Evolutionary conservation across 2,329 filamentous ascomycete species (phyloP), one percentile per base, ranked within the genome.

Genomic region (Cladosporium sp.): DNA sequence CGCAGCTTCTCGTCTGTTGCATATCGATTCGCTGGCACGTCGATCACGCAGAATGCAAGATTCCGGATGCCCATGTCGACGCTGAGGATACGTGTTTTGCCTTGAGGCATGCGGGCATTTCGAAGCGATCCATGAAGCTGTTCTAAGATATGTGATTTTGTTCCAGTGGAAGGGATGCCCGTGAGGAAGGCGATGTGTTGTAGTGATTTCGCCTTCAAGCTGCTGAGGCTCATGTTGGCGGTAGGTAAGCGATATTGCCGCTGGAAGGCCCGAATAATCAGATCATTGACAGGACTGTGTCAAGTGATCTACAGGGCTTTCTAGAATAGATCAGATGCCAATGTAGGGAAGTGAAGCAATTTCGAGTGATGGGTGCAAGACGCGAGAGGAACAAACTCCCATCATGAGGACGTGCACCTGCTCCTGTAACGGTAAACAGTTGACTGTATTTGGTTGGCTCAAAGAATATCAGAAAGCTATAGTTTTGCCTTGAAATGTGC

Each of bases 1-100:
- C 68, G 67, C n/a, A 21, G 61, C n/a, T 58, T 71, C 65, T 30
- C 59, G 13, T 28, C 49, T 21, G 46, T 56, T 57, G 64, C 39
- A 34, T 48, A 32, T 21, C 53, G 36, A n/a, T 13, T 25, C 25
- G 49, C 32, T 28, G 67, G 65, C 39, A 69, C 66, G 63, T 74
- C 69, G 46, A 76, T 30, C 8, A 91, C 82, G 69, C 90, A 91
- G 74, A 88, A 92, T 1, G 91, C 91, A 4, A 96, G 81, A 75
- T 96, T 96, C 51, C 87, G 87, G 69, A 96, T 90, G 4, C 92
- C 92, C 86, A 95, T 90, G 76, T 96, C 92, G 67, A 96, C 89
- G 74, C 91, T 93, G 36, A 95, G 76, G 26, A 95, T 82, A 51
- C 88, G 83, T 28, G 46, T 21, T 70, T 80, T 66, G 65, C 57